Base-by-base conservation (phyloP, 345 rosid genomes). In the Stellera chamaejasme region DNA sequence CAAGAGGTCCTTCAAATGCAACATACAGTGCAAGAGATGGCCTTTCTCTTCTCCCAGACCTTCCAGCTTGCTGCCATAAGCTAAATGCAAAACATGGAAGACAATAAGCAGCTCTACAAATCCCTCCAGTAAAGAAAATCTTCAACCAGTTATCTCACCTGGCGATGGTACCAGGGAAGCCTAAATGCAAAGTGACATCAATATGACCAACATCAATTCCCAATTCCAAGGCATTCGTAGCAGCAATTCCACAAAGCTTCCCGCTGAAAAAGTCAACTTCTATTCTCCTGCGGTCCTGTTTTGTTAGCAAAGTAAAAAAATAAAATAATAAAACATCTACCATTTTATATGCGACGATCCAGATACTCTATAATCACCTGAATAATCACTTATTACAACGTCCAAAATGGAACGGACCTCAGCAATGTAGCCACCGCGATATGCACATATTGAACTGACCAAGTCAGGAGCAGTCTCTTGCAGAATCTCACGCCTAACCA, bases 181-280 rank as follows among this genome's bases (percentile, higher is more conserved):
- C 96, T 71, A 92, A 75, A 82, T 92, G 98, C 69, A 92, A 71
- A 52, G 98, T 88, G 42, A 81, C 96, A 55, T 92, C 96, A 54
- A 92, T 83, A 60, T 85, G 95, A 43, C 98, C 98, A 62, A 88
- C 93, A 78, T 92, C 98, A 76, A 92, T 84, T 25, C 98, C 98
- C 81, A 92, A 72, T 77, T 92, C 98, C 68, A 88, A 90, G 58
- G 96, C 98, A 67, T 88, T 92, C 59, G 98, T 92, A 39, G 98
- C 93, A 69, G 88, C 90, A 72, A 92, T 75, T 61, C 98, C 98
- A 59, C 83, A 74, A 61, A 92, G 86, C 75, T 77, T 85, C 60
- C 98, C 96, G 61, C 81, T 68, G 56, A 88, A 92, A 67, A 92
- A 79, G 14, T 83, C 87, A 14, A 81, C 68, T 69, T 92, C 98